Base-by-base conservation (phyloP, 148 eudicot genomes). In the Oxyria digyna region DNA sequence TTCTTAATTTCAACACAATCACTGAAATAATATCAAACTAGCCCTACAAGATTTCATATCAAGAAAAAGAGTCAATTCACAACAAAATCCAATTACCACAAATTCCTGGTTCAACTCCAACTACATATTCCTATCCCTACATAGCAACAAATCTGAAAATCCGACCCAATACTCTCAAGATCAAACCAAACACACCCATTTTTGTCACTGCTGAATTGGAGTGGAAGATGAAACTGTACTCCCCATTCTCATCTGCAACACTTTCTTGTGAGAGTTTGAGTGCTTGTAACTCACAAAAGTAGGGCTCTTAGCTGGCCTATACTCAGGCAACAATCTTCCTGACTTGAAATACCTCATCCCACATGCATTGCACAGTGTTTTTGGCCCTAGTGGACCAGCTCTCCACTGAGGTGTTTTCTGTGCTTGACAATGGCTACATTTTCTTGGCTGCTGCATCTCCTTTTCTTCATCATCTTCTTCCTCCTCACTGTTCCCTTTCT, bases 231-330 rank as follows among this genome's bases (percentile, higher is more conserved):
- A 64, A 41, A 55, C 24, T 48, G 26, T 68, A 37, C 72, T n/a
- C n/a, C n/a, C 74, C 78, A 72, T 75, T 37, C 81, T 74, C 83
- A 82, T 72, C 67, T 81, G 72, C 71, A 84, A 15, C 29, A 84
- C 85, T 62, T 81, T 79, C 67, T 71, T 72, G 40, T 76, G 84
- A 67, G 77, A 74, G 69, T 83, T 83, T 6, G 87, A 83, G 71
- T 83, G 87, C 77, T 71, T 42, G 54, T 68, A 68, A 50, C 79
- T 74, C 59, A 79, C 77, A 73, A 84, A 84, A 42, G 84, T 84
- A n/a, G 87, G 85, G 69, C 87, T 84, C 40, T 76, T 76, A 37
- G 87, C 87, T 21, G 87, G 87, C 71, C 87, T 74, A 54, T 84
- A 84, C 74, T 84, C 82, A 21, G 87, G 82, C 63, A 78, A 73